These are phyloP conservation scores for Tylopilus plumbeoviolaceoides DNA, from an alignment of 768 basidiomycete species.

Conservation along the genomic window DNA sequence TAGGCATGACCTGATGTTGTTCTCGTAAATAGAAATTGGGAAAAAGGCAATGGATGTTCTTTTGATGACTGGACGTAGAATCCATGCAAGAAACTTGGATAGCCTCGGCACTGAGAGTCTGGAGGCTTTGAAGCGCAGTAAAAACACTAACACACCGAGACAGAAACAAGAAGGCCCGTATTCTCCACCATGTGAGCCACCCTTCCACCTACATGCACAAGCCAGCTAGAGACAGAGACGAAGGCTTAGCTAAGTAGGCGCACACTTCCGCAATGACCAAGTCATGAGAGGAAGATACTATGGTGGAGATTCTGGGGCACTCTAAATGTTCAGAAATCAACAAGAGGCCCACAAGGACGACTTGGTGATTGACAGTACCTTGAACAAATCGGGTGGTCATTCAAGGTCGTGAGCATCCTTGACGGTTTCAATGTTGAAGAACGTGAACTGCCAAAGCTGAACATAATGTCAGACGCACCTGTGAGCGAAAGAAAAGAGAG, in stretches of 20 bases:
- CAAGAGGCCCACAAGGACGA: not conserved
- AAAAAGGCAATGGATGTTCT: too few relatives aligned
- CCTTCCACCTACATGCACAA: conserved; percentile 73
- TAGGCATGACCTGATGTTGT: too few relatives aligned
- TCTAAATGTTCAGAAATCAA: conserved; percentile 31
- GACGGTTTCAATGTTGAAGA: conserved; percentile 78
- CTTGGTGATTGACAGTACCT: conserved; percentile 38
- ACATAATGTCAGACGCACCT: conserved; percentile 7
- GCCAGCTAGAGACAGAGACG: conserved; percentile 67
- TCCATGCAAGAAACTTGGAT: too few relatives aligned
- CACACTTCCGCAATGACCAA: conserved; percentile 77
- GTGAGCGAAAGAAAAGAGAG: not conserved
- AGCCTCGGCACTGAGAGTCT: too few relatives aligned
- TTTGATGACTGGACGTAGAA: too few relatives aligned
- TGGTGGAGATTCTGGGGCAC: conserved; percentile 66
- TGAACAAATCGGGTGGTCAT: conserved; percentile 73
- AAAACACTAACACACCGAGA: conserved; percentile 68
- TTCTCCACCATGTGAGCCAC: conserved; percentile 86
- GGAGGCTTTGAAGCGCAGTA: not conserved
- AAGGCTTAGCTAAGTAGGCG: conserved; percentile 75
- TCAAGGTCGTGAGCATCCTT: conserved; percentile 73
- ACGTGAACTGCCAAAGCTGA: conserved; percentile 86
- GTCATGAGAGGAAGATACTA: conserved; percentile 56
- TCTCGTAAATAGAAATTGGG: too few relatives aligned
- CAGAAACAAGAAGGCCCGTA: conserved; percentile 76